Percentiles rank a stretch among this genome's conserved stretches.
These are phyloP conservation scores for Penicillium bialowiezense DNA, from an alignment of 495 filamentous ascomycete genomes.

Conservation along the genomic window DNA sequence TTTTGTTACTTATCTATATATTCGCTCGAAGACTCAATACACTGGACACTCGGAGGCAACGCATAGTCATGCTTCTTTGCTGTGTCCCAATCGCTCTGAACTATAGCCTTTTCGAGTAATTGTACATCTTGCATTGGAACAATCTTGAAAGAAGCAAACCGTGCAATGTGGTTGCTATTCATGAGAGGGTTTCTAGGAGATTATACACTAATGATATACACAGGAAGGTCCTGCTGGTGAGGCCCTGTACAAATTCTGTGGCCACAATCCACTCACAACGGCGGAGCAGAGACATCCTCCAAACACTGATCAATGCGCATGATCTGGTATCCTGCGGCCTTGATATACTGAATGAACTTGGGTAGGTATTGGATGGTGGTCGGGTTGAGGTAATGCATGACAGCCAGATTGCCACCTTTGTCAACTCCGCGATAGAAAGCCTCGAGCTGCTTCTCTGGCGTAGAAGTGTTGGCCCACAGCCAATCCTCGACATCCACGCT, in stretches of 20 bases:
- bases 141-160: too few relatives aligned
- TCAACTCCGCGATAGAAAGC: slow-evolving; percentile 68
- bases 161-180: too few relatives aligned
- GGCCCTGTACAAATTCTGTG: neutral
- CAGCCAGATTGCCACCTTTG: slow-evolving; percentile 68
- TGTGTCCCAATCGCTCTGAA: too few relatives aligned
- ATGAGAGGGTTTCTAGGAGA: too few relatives aligned
- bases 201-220: slow-evolving; percentile 10
- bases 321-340: slow-evolving; percentile 60
- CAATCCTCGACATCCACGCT: slow-evolving; percentile 78
- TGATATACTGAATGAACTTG: slow-evolving; percentile 68
- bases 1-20: too few relatives aligned
- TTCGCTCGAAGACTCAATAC: too few relatives aligned
- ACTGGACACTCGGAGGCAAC: too few relatives aligned
- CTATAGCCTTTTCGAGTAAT: too few relatives aligned
- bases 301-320: slow-evolving; percentile 82
- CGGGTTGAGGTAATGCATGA: slow-evolving; percentile 73
- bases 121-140: too few relatives aligned
- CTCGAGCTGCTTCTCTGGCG: slow-evolving; percentile 71
- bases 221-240: neutral
- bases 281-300: slow-evolving; percentile 65
- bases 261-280: slow-evolving; percentile 34
- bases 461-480: slow-evolving; percentile 62
- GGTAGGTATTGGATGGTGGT: slow-evolving; percentile 65
- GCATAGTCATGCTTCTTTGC: too few relatives aligned